Conservation (phyloP, 768 basidiomycete genomes). For the Podaxis sp. region DNA sequence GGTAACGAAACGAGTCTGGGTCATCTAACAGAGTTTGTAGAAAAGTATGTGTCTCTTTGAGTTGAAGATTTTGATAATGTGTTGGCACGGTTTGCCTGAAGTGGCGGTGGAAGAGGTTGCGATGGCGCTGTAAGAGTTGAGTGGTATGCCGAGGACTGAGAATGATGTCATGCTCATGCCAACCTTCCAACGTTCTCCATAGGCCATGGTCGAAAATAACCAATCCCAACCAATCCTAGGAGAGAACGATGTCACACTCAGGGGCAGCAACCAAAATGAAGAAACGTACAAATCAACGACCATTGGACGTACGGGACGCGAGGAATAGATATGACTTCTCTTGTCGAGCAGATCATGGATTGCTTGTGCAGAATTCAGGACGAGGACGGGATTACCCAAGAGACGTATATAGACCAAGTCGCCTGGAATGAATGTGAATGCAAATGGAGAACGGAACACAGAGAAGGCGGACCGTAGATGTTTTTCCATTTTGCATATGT, state of each 20-base stretch:
- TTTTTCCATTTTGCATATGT: conserved; percentile 42
- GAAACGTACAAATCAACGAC: conserved; percentile 35
- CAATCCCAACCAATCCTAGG: conserved; percentile 44
- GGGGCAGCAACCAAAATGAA: not conserved
- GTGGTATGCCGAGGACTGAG: not conserved
- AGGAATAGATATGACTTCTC: conserved; percentile 40
- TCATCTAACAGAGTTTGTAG: conserved; percentile 30
- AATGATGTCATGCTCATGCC: conserved; percentile 2
- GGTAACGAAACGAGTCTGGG: conserved; percentile 33
- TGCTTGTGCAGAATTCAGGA: conserved; percentile 38
- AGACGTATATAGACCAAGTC: conserved; percentile 9
- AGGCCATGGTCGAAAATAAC: conserved; percentile 33
- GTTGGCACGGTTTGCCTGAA: conserved; percentile 25
- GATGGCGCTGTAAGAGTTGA: conserved; percentile 31
- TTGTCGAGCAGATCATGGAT: conserved; percentile 43
- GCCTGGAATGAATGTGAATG: conserved; percentile 9
- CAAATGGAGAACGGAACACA: not conserved
- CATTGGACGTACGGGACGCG: conserved; percentile 37
- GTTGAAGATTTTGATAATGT: conserved; percentile 24
- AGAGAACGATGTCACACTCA: not conserved
- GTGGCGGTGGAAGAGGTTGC: conserved; percentile 33
- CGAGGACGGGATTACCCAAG: conserved; percentile 38
- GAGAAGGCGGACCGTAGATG: conserved; percentile 30
- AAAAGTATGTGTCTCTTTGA: conserved; percentile 31
- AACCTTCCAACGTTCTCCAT: conserved; percentile 21